These are phyloP conservation scores for Lachancea cidri DNA, from an alignment of 805 yeast species.

Conservation along the genomic window DNA sequence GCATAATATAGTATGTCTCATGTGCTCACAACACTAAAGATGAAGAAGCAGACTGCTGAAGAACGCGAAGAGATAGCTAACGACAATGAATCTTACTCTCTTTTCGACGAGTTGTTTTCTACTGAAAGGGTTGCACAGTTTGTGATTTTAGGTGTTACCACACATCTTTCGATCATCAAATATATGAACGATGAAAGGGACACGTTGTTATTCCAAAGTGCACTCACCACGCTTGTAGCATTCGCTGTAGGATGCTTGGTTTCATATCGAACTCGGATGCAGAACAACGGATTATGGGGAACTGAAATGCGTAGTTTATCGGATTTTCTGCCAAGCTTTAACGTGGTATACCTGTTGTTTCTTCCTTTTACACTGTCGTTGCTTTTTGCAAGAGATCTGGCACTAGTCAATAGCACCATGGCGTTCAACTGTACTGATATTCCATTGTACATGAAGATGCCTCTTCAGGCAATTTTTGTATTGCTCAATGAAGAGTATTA, in stretches of 20 bases:
- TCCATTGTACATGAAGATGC: constrained; percentile 15
- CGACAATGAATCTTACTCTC: constrained; percentile 8
- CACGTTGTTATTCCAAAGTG: constrained; percentile 18
- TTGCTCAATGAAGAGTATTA: constrained; percentile 19
- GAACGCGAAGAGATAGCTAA: constrained; percentile 1
- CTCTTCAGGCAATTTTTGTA: constrained; percentile 22
- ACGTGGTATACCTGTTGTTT: constrained; percentile 31
- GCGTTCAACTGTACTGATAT: constrained; percentile 29
- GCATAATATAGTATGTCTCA: background rate
- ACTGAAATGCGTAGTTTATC: background rate
- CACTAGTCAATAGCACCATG: constrained; percentile 30
- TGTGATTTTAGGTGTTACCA: constrained; percentile 20
- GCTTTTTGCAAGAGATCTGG: constrained; percentile 20
- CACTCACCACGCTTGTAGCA: constrained; percentile 18
- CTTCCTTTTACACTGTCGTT: constrained; percentile 31
- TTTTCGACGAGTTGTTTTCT: constrained; percentile 17
- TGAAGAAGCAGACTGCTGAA: constrained; percentile 1
- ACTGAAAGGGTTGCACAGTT: constrained; percentile 25
- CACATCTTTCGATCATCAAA: constrained; percentile 19
- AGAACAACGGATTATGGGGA: constrained; percentile 4
- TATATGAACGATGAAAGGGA: constrained; percentile 12
- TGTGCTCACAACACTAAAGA: background rate
- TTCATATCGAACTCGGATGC: constrained; percentile 10
- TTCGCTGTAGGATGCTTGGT: constrained; percentile 18
- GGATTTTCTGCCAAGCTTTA: constrained; percentile 29